Base-by-base conservation (phyloP, 306 rosid genomes). In the Vigna trinervia region DNA sequence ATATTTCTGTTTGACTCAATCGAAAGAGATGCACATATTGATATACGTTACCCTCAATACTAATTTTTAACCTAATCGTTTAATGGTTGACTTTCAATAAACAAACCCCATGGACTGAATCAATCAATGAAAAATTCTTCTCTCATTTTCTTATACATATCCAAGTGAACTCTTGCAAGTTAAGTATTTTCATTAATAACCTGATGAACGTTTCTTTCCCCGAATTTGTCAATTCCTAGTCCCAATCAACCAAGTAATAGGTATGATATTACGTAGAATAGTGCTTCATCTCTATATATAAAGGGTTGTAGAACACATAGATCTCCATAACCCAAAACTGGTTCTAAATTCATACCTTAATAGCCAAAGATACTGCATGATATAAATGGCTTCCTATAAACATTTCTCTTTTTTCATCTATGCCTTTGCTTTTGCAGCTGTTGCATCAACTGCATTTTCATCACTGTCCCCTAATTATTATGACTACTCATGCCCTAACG, bases 381-480 rank as follows among this genome's bases (percentile, higher is more conserved):
- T 19, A 52, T 68, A 46, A 38, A 85, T 82, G 88, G 71, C 52
- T 5, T 69, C 69, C 0, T 6, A 10, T 39, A 41, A 15, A 10
- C 15, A 48, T 75, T 51, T 74, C 39, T 70, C 8, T 28, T 20
- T 50, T 57, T 4, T 77, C 12, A 17, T 85, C 0, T 36, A 60
- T 3, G 43, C 69, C 0, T n/a, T 79, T 14, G 51, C 76, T 8
- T 22, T 85, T 32, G 59, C 77, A 57, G 4, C 54, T 57, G 15
- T 78, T 59, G 82, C 80, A 75, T 65, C 66, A 38, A 23, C 78
- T 63, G 46, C 76, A 53, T 73, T 43, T 5, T 80, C 85, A 17
- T 2, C 65, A 22, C 72, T 83, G n/a, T 69, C 84, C 43, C 19
- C 87, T 8, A 53, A 77, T 11, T 83, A 83, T 58, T 86, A 86